Evolutionary conservation across 495 filamentous ascomycete species (phyloP).

Genomic region (Neurospora sp.): DNA sequence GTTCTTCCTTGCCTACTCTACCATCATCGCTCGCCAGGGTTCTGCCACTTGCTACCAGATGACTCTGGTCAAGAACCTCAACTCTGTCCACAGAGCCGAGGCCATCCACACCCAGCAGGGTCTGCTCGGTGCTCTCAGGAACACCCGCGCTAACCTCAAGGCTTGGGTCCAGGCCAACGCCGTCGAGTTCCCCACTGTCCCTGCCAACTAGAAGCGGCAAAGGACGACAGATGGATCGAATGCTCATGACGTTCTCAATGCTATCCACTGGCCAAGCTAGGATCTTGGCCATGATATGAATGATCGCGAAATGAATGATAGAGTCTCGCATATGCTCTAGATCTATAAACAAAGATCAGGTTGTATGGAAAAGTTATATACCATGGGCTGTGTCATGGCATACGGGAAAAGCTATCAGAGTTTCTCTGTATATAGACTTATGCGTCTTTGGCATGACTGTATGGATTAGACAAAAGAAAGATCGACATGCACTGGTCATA

Average conservation of each 20-base stretch:
- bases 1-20: constrained; percentile 90
- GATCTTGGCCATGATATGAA: not conserved
- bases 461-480: not conserved
- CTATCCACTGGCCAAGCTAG: not conserved
- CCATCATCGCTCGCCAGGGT: constrained; percentile 89
- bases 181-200: constrained; percentile 29
- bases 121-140: constrained; percentile 58
- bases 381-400: not conserved
- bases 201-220: constrained; percentile 19
- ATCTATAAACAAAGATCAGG: not conserved
- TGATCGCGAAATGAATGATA: not conserved
- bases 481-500: not conserved
- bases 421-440: not conserved
- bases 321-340: not conserved
- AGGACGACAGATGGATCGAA: not conserved
- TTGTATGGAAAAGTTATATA: not conserved
- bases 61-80: constrained; percentile 92
- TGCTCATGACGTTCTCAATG: not conserved
- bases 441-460: not conserved
- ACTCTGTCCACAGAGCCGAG: constrained; percentile 88
- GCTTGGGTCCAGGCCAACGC: constrained; percentile 37
- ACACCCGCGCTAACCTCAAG: constrained; percentile 30
- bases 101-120: constrained; percentile 68
- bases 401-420: not conserved
- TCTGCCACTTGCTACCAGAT: constrained; percentile 94